A percentile compares a stretch with the other conserved stretches of the same genome.
phyloP scores from a whole-genome alignment of 495 filamentous ascomycete species.

The Neurospora sp. region DNA sequence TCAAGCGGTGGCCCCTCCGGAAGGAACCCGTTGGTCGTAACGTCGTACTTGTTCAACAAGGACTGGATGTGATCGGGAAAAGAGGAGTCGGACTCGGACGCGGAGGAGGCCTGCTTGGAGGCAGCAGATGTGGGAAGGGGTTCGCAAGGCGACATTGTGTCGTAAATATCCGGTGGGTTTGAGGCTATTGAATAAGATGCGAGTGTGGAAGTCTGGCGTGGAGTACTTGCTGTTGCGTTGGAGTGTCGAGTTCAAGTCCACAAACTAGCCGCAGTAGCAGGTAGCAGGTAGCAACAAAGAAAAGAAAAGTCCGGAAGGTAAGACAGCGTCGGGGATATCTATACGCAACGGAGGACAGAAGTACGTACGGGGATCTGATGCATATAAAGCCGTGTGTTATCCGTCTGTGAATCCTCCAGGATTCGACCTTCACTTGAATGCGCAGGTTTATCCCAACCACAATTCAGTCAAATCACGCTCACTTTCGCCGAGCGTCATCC shows the following conservation, averaged over 20 bases:
- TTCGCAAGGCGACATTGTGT: constrained; percentile 14
- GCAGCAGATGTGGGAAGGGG: background rate
- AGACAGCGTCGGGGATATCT: background rate
- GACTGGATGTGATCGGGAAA: background rate
- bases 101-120: background rate
- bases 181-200: background rate
- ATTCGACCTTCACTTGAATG: background rate
- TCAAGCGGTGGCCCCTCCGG: constrained; percentile 59
- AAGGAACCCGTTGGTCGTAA: constrained; percentile 59
- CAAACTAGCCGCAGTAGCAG: background rate
- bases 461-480: background rate
- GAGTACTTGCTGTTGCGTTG: background rate
- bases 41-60: constrained; percentile 11
- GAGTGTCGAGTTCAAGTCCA: background rate
- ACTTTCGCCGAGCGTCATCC: background rate
- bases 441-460: background rate
- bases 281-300: background rate
- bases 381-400: background rate
- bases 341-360: background rate
- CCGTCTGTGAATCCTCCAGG: background rate
- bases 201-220: background rate
- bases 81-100: background rate
- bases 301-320: background rate
- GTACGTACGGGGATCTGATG: background rate
- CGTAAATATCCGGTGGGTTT: background rate